A percentile compares a stretch with the other conserved stretches of the same genome.
Evolutionary conservation across 805 yeast species (phyloP).

Genomic region (Wickerhamomyces subpelliculosus): DNA sequence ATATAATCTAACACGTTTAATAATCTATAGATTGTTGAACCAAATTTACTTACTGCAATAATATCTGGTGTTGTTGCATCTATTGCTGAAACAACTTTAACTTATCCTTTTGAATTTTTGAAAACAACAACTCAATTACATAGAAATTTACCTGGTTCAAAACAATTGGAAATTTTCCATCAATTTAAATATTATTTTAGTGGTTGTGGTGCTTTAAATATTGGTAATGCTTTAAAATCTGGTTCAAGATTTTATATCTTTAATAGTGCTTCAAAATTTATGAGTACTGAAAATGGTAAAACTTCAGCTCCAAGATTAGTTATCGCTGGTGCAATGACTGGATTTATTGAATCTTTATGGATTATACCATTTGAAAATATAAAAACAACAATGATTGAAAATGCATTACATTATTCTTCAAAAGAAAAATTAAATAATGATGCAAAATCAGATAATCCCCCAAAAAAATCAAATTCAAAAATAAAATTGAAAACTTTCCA

Average conservation of each 20-base stretch:
- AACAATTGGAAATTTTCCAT: slow-evolving; percentile 15
- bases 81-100: slow-evolving; percentile 50
- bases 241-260: slow-evolving; percentile 67
- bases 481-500: neutral
- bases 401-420: slow-evolving; percentile 32
- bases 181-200: slow-evolving; percentile 30
- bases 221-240: slow-evolving; percentile 71
- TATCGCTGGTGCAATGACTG: slow-evolving; percentile 81
- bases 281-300: slow-evolving; percentile 51
- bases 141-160: slow-evolving; percentile 32
- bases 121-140: slow-evolving; percentile 61
- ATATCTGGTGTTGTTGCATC: slow-evolving; percentile 59
- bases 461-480: slow-evolving; percentile 2
- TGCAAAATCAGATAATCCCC: slow-evolving; percentile 17
- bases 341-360: slow-evolving; percentile 71
- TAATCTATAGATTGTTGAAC: slow-evolving; percentile 7
- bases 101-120: slow-evolving; percentile 67
- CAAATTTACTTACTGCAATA: slow-evolving; percentile 49
- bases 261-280: slow-evolving; percentile 64
- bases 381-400: slow-evolving; percentile 75
- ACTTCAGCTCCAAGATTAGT: slow-evolving; percentile 75
- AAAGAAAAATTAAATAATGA: slow-evolving; percentile 26
- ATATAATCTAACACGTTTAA: neutral
- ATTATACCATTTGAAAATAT: slow-evolving; percentile 89
- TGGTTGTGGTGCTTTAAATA: slow-evolving; percentile 72